Evolutionary conservation across 2,329 filamentous ascomycete genomes (phyloP), one percentile per base, ranked within the genome.

Genomic region (Sporothrix inflata): DNA sequence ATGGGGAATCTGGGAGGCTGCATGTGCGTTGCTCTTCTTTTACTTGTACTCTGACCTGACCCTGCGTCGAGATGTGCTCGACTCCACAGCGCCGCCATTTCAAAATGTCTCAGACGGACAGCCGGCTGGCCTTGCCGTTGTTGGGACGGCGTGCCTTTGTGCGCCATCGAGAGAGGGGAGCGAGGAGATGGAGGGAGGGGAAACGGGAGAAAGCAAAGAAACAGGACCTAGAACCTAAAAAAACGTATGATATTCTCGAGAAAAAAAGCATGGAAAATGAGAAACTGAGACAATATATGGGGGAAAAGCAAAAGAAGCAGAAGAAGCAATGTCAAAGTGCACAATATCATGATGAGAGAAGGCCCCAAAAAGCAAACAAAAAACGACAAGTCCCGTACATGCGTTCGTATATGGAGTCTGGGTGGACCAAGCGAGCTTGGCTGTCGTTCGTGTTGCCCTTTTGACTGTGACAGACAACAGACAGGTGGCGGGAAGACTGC

Each of bases 11-110:
- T 30, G 55, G 55, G 55, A 60, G 27, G 55, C 30, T 61, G 55
- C 55, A 61, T 61, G 30, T 11, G 19, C 16, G 19, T 21, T 57
- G 19, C 38, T 14, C 30, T 11, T 61, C 8, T 40, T 40, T 3
- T 55, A 8, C 24, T 24, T 38, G 38, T 34, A 34, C 30, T 34
- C 30, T 34, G 30, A 34, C 30, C 4, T n/a, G 30, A 2, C 1
- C 19, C 3, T 38, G 16, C 8, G 7, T 60, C 5, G 19, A 42
- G 4, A 61, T 40, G 57, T 30, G 30, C 30, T 61, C 38, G 34
- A n/a, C 40, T 45, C 38, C 61, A 65, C 61, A 24, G 61, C n/a
- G 61, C 61, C 38, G 40, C 61, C 61, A 65, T 65, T 65, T 65
- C 11, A 40, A 16, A 63, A 45, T 63, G 60, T 63, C 60, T 63